phyloP scores from a whole-genome alignment of 305 asterid species.

The Fraxinus velutina region DNA sequence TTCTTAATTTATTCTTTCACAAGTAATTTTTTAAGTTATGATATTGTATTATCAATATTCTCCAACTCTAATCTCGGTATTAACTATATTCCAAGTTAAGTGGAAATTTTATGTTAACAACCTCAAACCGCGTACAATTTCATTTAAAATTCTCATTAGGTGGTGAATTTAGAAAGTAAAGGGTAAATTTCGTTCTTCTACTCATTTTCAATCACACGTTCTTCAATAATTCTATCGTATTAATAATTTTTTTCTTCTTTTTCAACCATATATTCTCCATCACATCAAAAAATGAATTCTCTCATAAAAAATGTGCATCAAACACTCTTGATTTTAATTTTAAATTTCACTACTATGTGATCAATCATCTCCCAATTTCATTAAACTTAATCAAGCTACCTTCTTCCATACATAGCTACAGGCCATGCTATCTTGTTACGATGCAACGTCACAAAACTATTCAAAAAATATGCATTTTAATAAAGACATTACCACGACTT shows the following conservation, averaged over 20 bases:
- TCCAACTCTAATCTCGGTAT: neutral
- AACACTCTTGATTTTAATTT: too few species aligned
- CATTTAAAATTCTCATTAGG: neutral
- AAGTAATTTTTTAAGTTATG: neutral
- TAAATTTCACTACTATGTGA: neutral
- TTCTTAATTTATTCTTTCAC: neutral
- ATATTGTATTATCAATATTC: neutral
- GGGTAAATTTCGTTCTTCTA: neutral
- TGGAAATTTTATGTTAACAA: neutral
- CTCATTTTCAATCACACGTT: too few species aligned
- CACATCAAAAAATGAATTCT: neutral
- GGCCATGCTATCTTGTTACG: neutral
- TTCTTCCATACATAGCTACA: neutral
- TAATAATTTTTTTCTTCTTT: too few species aligned
- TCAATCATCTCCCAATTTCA: neutral
- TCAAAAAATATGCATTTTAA: too few species aligned
- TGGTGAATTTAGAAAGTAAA: neutral
- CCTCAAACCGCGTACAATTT: neutral
- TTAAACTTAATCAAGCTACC: neutral
- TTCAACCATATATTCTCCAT: too few species aligned
- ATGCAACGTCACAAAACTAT: neutral
- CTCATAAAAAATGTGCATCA: too few species aligned
- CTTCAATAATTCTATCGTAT: too few species aligned
- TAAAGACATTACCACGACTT: neutral
- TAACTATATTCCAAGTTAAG: neutral